These are phyloP conservation scores for Sanghuangporus weigelae DNA, from an alignment of 1,284 basidiomycete genomes.

Conservation along the genomic window DNA sequence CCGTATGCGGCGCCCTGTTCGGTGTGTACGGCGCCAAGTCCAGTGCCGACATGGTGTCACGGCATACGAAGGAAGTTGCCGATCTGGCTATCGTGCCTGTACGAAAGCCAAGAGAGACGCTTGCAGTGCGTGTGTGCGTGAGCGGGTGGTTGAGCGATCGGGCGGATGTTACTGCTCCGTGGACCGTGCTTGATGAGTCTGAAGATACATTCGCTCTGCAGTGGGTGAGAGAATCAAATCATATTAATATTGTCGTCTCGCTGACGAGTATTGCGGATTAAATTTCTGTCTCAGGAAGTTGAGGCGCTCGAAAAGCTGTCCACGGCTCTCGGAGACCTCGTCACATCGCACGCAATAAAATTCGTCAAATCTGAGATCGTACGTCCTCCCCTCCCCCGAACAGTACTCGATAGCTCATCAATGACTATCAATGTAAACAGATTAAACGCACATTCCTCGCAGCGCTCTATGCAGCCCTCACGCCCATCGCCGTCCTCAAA, in stretches of 20 bases:
- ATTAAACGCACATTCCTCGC: constrained; percentile 49
- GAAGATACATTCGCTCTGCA: constrained; percentile 51
- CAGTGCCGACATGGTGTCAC: constrained; percentile 43
- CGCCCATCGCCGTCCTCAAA: constrained; percentile 47
- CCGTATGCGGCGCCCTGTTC: constrained; percentile 54
- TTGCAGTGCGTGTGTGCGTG: constrained; percentile 49
- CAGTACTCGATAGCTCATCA: not conserved
- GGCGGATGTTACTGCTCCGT: constrained; percentile 47
- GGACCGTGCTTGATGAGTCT: constrained; percentile 42
- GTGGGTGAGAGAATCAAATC: constrained; percentile 43
- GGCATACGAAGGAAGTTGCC: constrained; percentile 48
- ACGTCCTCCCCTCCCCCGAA: not conserved
- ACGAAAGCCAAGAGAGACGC: constrained; percentile 35
- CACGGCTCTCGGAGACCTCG: constrained; percentile 38
- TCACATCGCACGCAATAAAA: constrained; percentile 46
- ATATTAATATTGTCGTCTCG: too few species aligned
- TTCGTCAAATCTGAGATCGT: constrained; percentile 42
- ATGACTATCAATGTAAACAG: not conserved
- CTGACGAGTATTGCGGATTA: not conserved
- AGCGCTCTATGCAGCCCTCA: constrained; percentile 42
- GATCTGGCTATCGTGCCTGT: constrained; percentile 50
- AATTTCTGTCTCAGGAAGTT: constrained; percentile 39
- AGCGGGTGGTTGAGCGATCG: constrained; percentile 47
- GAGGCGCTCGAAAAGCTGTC: constrained; percentile 47
- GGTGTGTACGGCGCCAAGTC: constrained; percentile 51